Conservation (phyloP, 2,329 filamentous ascomycete genomes). For the Thielaviopsis euricoi region DNA sequence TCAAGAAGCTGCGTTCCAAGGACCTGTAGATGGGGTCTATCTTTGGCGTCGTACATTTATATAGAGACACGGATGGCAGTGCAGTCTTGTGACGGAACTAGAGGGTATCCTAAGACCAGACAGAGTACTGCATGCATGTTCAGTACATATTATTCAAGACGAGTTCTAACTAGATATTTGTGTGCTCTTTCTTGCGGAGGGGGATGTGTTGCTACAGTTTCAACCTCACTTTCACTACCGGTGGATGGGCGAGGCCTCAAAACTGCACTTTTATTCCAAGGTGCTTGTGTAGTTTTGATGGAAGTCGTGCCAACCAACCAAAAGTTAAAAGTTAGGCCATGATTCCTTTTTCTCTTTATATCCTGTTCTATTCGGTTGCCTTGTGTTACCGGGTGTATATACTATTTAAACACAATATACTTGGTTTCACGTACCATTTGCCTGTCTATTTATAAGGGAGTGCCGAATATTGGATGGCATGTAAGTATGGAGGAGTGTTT, state of each 20-base stretch:
- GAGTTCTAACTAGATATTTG: not conserved
- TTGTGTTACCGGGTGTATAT: not conserved
- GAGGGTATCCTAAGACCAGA: no score
- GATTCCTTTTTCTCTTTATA: not conserved
- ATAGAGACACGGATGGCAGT: no score
- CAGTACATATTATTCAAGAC: no score
- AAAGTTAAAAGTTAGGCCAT: no score
- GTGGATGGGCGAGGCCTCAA: not conserved
- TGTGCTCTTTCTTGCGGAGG: not conserved
- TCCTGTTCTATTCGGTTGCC: no score
- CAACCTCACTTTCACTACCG: no score
- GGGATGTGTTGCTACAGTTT: not conserved
- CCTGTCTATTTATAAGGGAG: not conserved
- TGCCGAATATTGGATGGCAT: not conserved
- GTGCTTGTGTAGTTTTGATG: not conserved
- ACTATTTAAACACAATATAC: not conserved
- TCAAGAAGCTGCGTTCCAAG: slow-evolving; percentile 72
- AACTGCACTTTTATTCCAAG: not conserved
- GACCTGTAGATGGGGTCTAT: slow-evolving; percentile 26
- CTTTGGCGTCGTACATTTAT: no score
- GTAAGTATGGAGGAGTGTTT: not conserved
- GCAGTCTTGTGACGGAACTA: no score
- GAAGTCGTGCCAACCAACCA: not conserved
- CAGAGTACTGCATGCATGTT: no score
- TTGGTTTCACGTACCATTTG: not conserved